phyloP scores from a whole-genome alignment of 1,284 basidiomycete genomes.

The Leccinum fuscescens region DNA sequence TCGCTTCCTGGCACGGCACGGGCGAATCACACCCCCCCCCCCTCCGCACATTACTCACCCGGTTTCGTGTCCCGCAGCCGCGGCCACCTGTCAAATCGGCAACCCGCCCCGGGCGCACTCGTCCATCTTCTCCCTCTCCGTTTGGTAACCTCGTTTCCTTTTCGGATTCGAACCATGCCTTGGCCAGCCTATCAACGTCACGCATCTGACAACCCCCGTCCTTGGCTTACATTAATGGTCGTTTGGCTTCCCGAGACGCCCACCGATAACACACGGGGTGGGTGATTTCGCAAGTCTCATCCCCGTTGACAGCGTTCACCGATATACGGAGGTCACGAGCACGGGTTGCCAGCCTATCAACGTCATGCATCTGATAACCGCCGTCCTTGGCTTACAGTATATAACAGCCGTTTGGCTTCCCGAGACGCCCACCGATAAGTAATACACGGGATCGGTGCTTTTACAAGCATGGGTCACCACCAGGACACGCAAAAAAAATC shows the following conservation, averaged over 20 bases:
- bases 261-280: background rate
- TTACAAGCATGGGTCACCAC: background rate
- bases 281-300: background rate
- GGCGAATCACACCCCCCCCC: too few species aligned
- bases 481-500: background rate
- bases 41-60: background rate
- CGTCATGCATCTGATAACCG: too few species aligned
- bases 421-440: too few species aligned
- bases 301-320: background rate
- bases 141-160: background rate
- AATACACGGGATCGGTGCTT: too few species aligned
- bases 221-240: background rate
- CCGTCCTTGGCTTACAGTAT: too few species aligned
- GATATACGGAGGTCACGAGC: background rate
- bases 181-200: slow-evolving; percentile 2
- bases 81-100: background rate
- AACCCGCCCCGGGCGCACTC: background rate
- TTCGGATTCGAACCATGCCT: background rate
- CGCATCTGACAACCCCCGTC: slow-evolving; percentile 3
- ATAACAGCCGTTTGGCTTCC: too few species aligned
- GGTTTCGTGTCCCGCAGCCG: background rate
- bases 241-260: slow-evolving; percentile 2
- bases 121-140: background rate
- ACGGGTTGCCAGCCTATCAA: too few species aligned
- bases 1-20: too few species aligned